phyloP scores from a whole-genome alignment of 257 asterid species.

The Rauvolfia tetraphylla region DNA sequence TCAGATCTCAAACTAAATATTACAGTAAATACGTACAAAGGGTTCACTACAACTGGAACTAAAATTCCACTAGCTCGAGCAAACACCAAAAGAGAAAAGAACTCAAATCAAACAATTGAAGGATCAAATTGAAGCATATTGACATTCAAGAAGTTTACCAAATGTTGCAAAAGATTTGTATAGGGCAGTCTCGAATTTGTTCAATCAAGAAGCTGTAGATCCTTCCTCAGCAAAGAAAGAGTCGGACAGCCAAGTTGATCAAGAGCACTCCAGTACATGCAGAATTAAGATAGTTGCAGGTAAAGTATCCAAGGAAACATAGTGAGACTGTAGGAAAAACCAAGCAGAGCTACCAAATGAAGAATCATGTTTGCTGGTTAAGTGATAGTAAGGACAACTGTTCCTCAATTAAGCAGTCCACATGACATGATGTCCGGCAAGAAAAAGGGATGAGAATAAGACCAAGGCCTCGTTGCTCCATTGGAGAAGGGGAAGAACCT shows the following conservation, averaged over 20 bases:
- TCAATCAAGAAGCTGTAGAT: neutral
- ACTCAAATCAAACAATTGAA: no score
- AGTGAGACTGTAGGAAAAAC: neutral
- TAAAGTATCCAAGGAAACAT: neutral
- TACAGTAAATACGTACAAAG: no score
- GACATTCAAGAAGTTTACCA: neutral
- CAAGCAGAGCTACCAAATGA: neutral
- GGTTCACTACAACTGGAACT: no score
- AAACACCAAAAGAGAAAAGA: no score
- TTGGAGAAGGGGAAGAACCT: slow-evolving; percentile 64
- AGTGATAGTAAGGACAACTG: slow-evolving; percentile 61
- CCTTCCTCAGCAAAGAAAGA: neutral
- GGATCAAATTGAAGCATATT: no score
- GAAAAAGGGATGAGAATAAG: slow-evolving; percentile 79
- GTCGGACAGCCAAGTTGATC: neutral
- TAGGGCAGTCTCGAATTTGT: neutral
- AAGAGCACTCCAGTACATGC: neutral
- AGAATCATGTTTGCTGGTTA: slow-evolving; percentile 22
- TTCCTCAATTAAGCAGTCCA: slow-evolving; percentile 70
- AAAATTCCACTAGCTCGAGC: no score
- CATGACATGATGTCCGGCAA: slow-evolving; percentile 68
- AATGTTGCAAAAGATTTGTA: neutral
- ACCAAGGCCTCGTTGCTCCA: slow-evolving; percentile 85
- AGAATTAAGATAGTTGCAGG: neutral
- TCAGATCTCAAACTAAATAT: no score